A percentile compares a stretch with the other conserved stretches of the same genome.
phyloP scores from a whole-genome alignment of 164 flowering plant genomes.

The Liriodendron chinense region DNA sequence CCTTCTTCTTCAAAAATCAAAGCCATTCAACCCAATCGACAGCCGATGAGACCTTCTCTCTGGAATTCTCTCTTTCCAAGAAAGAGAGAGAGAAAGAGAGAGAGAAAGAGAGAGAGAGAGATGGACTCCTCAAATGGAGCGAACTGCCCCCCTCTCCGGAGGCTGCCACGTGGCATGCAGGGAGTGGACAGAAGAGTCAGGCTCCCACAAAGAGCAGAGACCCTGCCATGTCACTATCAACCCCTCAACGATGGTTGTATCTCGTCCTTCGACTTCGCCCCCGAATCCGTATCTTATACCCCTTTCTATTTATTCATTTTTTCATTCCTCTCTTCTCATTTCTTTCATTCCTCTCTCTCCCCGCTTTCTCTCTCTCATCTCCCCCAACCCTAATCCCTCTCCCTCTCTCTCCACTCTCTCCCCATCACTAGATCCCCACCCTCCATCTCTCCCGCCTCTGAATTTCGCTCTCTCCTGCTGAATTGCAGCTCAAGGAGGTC shows the following conservation, averaged over 20 bases:
- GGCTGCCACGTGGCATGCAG: conserved; percentile 38
- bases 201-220: conserved; percentile 15
- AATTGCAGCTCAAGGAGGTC: conserved; percentile 4
- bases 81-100: neutral
- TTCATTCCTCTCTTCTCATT: no score
- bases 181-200: conserved; percentile 28
- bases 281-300: conserved; percentile 58
- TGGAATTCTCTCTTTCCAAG: no score
- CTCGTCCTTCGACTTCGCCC: conserved; percentile 63
- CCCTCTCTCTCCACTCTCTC: neutral
- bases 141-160: conserved; percentile 10
- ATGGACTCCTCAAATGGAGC: neutral
- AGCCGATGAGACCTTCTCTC: no score
- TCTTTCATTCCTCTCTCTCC: no score
- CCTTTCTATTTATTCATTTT: conserved; percentile 24
- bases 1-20: no score
- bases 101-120: conserved; percentile 5
- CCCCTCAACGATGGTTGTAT: conserved; percentile 24
- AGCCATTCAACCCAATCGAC: no score
- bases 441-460: neutral
- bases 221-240: conserved; percentile 61
- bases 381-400: conserved; percentile 10
- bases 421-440: neutral
- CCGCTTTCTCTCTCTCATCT: conserved; percentile 14
- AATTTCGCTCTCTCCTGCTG: neutral